Percentiles rank a stretch among this genome's conserved stretches.
phyloP scores from a whole-genome alignment of 2,329 filamentous ascomycete species.

The Clonostachys chloroleuca region DNA sequence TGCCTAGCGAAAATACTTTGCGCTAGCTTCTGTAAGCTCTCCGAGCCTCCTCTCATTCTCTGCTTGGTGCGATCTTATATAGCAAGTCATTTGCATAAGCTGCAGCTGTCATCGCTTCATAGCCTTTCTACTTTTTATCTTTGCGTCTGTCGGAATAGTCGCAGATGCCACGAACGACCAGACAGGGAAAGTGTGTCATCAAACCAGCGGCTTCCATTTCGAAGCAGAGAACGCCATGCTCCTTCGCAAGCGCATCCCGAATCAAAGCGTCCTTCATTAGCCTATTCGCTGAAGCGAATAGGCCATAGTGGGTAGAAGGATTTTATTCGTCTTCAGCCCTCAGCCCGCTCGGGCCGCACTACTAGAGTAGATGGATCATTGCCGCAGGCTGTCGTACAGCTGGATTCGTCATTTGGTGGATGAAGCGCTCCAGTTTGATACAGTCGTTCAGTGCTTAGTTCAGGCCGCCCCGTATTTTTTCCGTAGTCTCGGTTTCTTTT shows the following conservation, averaged over 20 bases:
- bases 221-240: conserved; percentile 9
- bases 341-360: not conserved
- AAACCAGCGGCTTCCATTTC: conserved; percentile 1
- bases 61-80: not conserved
- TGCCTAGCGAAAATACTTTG: no score
- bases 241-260: conserved; percentile 12
- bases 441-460: no score
- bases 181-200: conserved; percentile 13
- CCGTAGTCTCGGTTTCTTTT: no score
- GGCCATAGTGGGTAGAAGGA: conserved; percentile 9
- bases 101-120: conserved; percentile 16
- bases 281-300: conserved; percentile 6
- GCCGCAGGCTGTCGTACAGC: no score
- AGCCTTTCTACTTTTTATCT: conserved; percentile 16
- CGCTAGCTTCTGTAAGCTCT: not conserved
- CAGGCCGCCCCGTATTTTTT: no score
- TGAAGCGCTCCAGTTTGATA: no score
- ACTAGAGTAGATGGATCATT: not conserved
- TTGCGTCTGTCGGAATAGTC: conserved; percentile 31
- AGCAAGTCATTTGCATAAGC: conserved; percentile 10
- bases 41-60: conserved; percentile 1
- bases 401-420: no score
- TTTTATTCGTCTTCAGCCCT: not conserved
- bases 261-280: conserved; percentile 11
- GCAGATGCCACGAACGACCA: conserved; percentile 26